Percentiles rank a stretch among this genome's conserved stretches.
These are phyloP conservation scores for Rhodotorula taiwanensis DNA, from an alignment of 768 basidiomycete genomes.

Conservation along the genomic window DNA sequence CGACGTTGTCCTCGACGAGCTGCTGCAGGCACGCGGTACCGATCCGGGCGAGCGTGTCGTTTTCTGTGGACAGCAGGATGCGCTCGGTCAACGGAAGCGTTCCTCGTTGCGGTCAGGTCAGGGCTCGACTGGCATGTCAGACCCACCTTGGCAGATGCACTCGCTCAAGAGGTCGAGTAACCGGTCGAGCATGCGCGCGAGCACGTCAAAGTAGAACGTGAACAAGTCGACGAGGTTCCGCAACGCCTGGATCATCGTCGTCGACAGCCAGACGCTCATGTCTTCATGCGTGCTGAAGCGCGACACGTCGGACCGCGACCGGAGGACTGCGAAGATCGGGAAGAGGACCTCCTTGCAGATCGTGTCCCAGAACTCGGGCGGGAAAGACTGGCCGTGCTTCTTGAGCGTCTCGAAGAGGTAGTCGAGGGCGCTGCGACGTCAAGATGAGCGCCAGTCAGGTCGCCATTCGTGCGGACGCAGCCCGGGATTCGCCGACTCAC, in stretches of 20 bases:
- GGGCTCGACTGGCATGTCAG: too few species aligned
- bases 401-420: conserved; percentile 91
- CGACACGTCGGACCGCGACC: conserved; percentile 82
- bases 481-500: conserved; percentile 51
- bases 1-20: conserved; percentile 83
- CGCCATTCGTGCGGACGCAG: not conserved
- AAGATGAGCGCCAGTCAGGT: conserved; percentile 4
- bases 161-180: conserved; percentile 84
- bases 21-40: conserved; percentile 97
- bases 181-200: conserved; percentile 88
- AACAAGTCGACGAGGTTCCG: conserved; percentile 92
- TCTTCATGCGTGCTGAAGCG: conserved; percentile 95
- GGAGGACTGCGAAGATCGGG: conserved; percentile 94
- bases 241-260: conserved; percentile 96
- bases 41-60: conserved; percentile 93
- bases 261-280: conserved; percentile 98
- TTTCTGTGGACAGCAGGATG: conserved; percentile 56
- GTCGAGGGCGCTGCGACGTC: conserved; percentile 72
- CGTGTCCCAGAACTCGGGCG: conserved; percentile 94
- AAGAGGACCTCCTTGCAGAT: conserved; percentile 92
- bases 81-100: not conserved
- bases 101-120: too few species aligned
- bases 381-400: conserved; percentile 74
- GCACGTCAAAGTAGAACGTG: conserved; percentile 84
- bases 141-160: conserved; percentile 94